A percentile compares a stretch with the other conserved stretches of the same genome.
phyloP scores from a whole-genome alignment of 345 rosid genomes.

The Camelina neglecta region DNA sequence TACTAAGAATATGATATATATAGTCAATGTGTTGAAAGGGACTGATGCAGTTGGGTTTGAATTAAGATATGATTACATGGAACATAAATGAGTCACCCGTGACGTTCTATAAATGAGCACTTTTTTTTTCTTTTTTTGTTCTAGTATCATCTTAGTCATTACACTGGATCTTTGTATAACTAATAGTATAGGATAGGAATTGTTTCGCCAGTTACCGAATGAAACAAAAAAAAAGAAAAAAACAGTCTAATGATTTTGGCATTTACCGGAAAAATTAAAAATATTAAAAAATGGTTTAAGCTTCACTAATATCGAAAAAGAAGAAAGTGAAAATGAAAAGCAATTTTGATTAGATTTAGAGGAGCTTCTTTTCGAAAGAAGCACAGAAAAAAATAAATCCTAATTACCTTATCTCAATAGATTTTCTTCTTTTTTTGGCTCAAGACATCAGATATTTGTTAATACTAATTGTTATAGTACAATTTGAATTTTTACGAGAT shows the following conservation, averaged over 20 bases:
- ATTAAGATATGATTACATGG: conserved; percentile 28
- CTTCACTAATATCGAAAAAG: conserved; percentile 38
- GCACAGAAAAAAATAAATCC: not conserved
- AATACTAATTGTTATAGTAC: too few species aligned
- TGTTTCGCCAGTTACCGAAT: not conserved
- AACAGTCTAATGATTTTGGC: conserved; percentile 12
- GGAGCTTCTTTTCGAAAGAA: conserved; percentile 25
- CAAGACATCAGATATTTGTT: not conserved
- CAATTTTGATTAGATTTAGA: conserved; percentile 18
- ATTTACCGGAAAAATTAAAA: not conserved
- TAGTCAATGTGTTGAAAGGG: conserved; percentile 23
- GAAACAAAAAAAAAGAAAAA: not conserved
- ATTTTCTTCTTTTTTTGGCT: not conserved
- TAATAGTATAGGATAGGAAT: not conserved
- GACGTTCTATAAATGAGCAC: conserved; percentile 11
- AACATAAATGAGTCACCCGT: conserved; percentile 32
- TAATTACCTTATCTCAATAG: not conserved
- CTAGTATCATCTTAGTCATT: too few species aligned
- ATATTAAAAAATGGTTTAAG: not conserved
- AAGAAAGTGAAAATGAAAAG: conserved; percentile 42
- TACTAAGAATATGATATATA: not conserved
- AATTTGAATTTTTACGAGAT: too few species aligned
- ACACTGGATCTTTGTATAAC: too few species aligned
- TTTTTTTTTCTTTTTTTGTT: not conserved
- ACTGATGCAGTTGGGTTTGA: conserved; percentile 15